Evolutionary conservation across 768 basidiomycete genomes (phyloP).

Genomic region (Mrakia frigida): DNA sequence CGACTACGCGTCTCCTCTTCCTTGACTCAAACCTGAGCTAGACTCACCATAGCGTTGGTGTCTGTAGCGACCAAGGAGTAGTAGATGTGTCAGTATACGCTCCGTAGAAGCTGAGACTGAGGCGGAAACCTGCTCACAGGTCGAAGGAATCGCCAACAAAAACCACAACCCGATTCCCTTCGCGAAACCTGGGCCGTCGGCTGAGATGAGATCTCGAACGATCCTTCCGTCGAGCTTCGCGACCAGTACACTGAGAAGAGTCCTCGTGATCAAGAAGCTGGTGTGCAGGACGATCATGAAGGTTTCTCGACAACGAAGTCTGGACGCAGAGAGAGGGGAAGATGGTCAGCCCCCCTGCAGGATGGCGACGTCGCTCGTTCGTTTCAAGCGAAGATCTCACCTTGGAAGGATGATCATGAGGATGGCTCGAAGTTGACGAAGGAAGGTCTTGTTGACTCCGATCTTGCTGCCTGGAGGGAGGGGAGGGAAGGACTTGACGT

Average conservation of each 20-base stretch:
- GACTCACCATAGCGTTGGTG: conserved; percentile 82
- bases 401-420: conserved; percentile 67
- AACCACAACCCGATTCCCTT: conserved; percentile 84
- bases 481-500: conserved; percentile 61
- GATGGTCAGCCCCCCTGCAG: neutral
- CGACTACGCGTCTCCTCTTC: neutral
- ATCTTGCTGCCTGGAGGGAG: conserved; percentile 50
- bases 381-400: conserved; percentile 39
- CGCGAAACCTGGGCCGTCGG: conserved; percentile 76
- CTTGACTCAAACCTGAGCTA: neutral
- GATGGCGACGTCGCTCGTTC: neutral
- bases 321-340: conserved; percentile 22
- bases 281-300: conserved; percentile 72
- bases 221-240: conserved; percentile 84
- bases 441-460: conserved; percentile 63
- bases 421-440: conserved; percentile 68
- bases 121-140: conserved; percentile 45
- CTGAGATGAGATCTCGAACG: conserved; percentile 70
- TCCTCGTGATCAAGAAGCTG: conserved; percentile 75
- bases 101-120: neutral
- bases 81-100: neutral
- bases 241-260: conserved; percentile 79
- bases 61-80: conserved; percentile 39
- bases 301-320: conserved; percentile 55
- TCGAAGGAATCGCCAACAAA: conserved; percentile 80